Percentiles rank a stretch among this genome's conserved stretches.
These are phyloP conservation scores for Bacterosira constricta DNA, from an alignment of 108 stramenopile genomes.

Conservation along the genomic window DNA sequence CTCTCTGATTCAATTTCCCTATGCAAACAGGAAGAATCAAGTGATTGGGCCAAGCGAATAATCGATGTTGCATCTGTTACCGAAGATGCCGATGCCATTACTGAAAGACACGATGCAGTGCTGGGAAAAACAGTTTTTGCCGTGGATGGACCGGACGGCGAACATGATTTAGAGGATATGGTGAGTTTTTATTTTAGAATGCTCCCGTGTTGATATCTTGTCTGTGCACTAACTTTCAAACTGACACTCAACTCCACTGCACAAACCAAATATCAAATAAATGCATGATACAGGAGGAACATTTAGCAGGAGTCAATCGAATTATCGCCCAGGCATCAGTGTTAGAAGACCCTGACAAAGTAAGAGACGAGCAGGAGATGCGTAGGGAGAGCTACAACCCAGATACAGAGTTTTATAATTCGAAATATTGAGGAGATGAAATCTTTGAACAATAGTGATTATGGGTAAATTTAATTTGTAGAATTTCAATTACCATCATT, in stretches of 20 bases:
- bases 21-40: slow-evolving; percentile 29
- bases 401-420: neutral
- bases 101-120: slow-evolving; percentile 33
- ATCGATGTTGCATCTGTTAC: slow-evolving; percentile 29
- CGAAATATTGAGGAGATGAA: slow-evolving; percentile 6
- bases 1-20: neutral
- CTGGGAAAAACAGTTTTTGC: slow-evolving; percentile 26
- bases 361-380: slow-evolving; percentile 20
- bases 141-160: slow-evolving; percentile 44
- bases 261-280: neutral
- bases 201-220: neutral
- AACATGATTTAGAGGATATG: slow-evolving; percentile 48
- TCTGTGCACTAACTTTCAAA: no score
- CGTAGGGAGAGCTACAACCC: slow-evolving; percentile 10
- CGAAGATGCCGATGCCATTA: slow-evolving; percentile 31
- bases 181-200: slow-evolving; percentile 3
- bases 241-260: neutral
- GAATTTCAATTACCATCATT: no score
- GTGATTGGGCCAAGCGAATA: slow-evolving; percentile 13
- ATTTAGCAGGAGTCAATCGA: slow-evolving; percentile 15
- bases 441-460: no score
- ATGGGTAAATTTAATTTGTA: no score
- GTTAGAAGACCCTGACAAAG: slow-evolving; percentile 31
- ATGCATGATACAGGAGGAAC: slow-evolving; percentile 46
- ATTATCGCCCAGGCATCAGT: slow-evolving; percentile 29